A percentile compares a stretch with the other conserved stretches of the same genome.
These are phyloP conservation scores for Aspergillus awamori DNA, from an alignment of 2,329 filamentous ascomycete genomes.

Conservation along the genomic window DNA sequence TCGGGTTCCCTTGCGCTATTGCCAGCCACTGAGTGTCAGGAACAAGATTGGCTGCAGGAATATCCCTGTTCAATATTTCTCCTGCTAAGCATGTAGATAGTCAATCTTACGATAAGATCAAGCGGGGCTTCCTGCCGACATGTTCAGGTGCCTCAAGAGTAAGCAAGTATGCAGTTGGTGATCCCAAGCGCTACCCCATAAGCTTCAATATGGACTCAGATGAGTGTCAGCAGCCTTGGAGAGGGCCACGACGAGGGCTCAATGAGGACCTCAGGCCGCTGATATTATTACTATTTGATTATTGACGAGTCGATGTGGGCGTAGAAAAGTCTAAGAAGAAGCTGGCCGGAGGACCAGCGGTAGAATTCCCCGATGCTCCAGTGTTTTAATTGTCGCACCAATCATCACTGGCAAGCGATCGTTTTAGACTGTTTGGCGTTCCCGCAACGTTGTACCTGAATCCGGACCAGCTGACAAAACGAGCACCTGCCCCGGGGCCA, in stretches of 20 bases:
- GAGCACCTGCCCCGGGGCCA: background rate
- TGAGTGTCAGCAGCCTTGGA: background rate
- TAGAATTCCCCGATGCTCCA: slow-evolving; percentile 3
- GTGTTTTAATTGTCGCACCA: background rate
- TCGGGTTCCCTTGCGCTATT: background rate
- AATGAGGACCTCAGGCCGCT: background rate
- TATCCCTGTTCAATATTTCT: background rate
- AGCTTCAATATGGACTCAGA: background rate
- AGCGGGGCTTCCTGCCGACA: background rate
- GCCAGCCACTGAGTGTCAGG: background rate
- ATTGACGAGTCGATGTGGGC: too few species aligned
- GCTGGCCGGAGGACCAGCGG: background rate
- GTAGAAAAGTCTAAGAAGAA: background rate
- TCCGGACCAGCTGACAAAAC: slow-evolving; percentile 4
- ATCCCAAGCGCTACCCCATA: background rate
- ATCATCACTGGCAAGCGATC: background rate
- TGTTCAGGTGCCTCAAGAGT: background rate
- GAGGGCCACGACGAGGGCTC: background rate
- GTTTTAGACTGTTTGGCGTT: background rate
- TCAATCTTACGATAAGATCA: background rate
- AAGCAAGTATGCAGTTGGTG: background rate
- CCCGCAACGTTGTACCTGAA: slow-evolving; percentile 3
- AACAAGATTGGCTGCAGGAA: background rate
- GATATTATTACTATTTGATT: too few species aligned
- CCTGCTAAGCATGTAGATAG: too few species aligned